Conservation (phyloP, 768 basidiomycete species). For the Amanita inopinata region DNA sequence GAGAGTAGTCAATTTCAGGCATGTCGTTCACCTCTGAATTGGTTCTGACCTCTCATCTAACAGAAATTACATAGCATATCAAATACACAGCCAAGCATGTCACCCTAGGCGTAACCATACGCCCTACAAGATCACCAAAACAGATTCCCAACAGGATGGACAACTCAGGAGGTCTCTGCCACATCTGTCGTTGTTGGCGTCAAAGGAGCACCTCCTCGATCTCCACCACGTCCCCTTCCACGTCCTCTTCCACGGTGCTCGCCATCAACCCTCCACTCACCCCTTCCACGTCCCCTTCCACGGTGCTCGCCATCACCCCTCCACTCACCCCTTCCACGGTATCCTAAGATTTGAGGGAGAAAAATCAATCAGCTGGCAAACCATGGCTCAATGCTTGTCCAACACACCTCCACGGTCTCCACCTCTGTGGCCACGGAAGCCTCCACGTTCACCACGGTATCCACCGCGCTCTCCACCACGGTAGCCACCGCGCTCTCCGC, state of each 20-base stretch:
- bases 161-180: too few species aligned
- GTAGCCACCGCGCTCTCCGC: slow-evolving; percentile 24
- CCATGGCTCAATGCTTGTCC: neutral
- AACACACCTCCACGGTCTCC: slow-evolving; percentile 17
- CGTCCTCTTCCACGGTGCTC: slow-evolving; percentile 7
- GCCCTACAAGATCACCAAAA: neutral
- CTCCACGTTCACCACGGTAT: slow-evolving; percentile 19
- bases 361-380: neutral
- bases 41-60: neutral
- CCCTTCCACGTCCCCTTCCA: slow-evolving; percentile 2
- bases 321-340: slow-evolving; percentile 7
- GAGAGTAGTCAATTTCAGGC: slow-evolving; percentile 44
- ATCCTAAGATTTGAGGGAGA: slow-evolving; percentile 3
- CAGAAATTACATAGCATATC: neutral
- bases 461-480: slow-evolving; percentile 27
- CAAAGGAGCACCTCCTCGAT: slow-evolving; percentile 1
- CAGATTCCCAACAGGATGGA: neutral
- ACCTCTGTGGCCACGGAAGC: slow-evolving; percentile 26
- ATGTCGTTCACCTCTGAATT: too few species aligned
- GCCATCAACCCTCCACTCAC: slow-evolving; percentile 5
- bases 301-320: slow-evolving; percentile 3
- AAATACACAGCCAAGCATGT: neutral
- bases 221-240: slow-evolving; percentile 1
- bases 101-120: slow-evolving; percentile 2
- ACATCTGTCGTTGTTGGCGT: too few species aligned